phyloP scores from a whole-genome alignment of 2,329 filamentous ascomycete species.

The Blastomyces gilchristii region DNA sequence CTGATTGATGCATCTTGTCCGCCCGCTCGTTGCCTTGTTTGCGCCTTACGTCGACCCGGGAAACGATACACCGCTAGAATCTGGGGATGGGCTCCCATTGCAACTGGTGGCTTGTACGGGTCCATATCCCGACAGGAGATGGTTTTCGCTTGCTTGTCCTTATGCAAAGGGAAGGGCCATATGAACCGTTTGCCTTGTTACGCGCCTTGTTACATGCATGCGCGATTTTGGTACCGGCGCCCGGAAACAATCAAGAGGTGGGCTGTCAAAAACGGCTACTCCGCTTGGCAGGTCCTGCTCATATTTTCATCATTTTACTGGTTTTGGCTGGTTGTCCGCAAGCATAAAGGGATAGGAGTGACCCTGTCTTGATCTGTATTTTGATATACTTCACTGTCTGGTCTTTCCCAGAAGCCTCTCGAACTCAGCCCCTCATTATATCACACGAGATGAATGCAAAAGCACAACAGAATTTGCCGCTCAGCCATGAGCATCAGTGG shows the following conservation, averaged over 20 bases:
- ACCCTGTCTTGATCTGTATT: background rate
- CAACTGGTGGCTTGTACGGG: background rate
- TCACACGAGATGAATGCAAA: too few relatives aligned
- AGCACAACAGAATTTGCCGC: too few relatives aligned
- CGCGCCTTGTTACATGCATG: too few relatives aligned
- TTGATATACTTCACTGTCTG: background rate
- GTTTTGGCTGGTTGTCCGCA: background rate
- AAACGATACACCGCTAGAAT: background rate
- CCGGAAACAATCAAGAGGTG: background rate
- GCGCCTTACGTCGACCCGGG: background rate
- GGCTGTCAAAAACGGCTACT: background rate
- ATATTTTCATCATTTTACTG: background rate
- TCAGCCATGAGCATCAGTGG: too few relatives aligned
- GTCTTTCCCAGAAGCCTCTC: background rate
- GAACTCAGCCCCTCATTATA: too few relatives aligned
- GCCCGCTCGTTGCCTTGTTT: background rate
- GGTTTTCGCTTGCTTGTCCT: background rate
- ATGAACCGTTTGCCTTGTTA: background rate
- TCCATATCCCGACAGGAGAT: too few relatives aligned
- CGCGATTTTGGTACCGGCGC: too few relatives aligned
- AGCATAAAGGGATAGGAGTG: background rate
- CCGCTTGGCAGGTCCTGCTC: background rate
- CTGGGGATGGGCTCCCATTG: background rate
- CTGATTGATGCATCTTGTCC: background rate
- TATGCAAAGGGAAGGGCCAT: background rate